These are phyloP conservation scores for Exophiala bonariae DNA, from an alignment of 2,329 filamentous ascomycete species.

Conservation along the genomic window DNA sequence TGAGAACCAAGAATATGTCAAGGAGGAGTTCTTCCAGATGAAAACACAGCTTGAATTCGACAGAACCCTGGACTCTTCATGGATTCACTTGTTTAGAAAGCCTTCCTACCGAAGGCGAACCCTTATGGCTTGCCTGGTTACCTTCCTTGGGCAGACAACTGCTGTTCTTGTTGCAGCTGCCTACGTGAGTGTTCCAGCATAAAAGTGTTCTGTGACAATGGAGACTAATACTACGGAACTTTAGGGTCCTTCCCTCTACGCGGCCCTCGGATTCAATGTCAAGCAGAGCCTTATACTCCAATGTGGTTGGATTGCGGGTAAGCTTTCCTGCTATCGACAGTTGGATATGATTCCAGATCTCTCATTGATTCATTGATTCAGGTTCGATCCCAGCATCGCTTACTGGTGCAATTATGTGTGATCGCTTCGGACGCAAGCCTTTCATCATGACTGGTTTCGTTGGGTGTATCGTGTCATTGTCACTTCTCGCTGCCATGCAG, in stretches of 20 bases:
- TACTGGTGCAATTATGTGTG: background rate
- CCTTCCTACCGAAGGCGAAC: too few species aligned
- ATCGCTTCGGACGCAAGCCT: constrained; percentile 8
- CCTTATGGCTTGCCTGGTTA: too few species aligned
- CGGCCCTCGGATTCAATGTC: constrained; percentile 44
- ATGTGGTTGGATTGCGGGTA: constrained; percentile 1
- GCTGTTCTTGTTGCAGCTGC: too few species aligned
- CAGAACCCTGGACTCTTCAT: too few species aligned
- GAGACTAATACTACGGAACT: background rate
- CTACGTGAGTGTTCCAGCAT: background rate
- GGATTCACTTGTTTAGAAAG: too few species aligned
- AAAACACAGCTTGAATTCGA: background rate
- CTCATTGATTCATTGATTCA: background rate
- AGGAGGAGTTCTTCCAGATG: background rate
- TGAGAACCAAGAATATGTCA: constrained; percentile 2
- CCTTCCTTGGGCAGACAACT: too few species aligned
- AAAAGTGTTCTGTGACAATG: background rate
- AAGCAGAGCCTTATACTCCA: constrained; percentile 2
- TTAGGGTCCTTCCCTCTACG: constrained; percentile 36
- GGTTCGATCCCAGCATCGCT: background rate
- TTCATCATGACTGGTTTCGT: background rate
- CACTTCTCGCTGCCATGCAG: too few species aligned
- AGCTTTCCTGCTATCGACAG: background rate
- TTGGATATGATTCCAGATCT: too few species aligned
- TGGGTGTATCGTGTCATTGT: too few species aligned